phyloP scores from a whole-genome alignment of 2,329 filamentous ascomycete species.

The Myriosclerotinia curreyana region DNA sequence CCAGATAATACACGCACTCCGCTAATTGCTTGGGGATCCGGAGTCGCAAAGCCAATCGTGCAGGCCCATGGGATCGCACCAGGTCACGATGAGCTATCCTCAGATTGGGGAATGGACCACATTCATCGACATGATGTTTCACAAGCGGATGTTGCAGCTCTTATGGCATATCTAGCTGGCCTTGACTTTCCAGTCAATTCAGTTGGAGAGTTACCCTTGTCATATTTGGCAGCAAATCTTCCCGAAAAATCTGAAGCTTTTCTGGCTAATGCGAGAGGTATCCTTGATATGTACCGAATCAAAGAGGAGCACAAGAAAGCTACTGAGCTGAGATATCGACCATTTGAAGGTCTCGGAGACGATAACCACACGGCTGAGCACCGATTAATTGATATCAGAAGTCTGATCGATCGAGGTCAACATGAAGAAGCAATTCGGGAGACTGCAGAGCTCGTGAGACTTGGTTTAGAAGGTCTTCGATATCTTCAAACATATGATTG shows the following conservation, averaged over 20 bases:
- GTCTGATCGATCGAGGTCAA: constrained; percentile 61
- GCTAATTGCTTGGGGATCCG: constrained; percentile 88
- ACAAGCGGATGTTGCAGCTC: constrained; percentile 88
- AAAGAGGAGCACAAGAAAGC: constrained; percentile 83
- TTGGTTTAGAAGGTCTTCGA: constrained; percentile 76
- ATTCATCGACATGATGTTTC: constrained; percentile 85
- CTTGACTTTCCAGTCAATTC: constrained; percentile 93
- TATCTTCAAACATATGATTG: constrained; percentile 99
- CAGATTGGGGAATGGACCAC: constrained; percentile 80
- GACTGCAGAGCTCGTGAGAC: constrained; percentile 71
- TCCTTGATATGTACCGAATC: constrained; percentile 93
- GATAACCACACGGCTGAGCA: constrained; percentile 64
- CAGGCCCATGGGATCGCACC: constrained; percentile 56
- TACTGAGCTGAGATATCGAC: constrained; percentile 71
- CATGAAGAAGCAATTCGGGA: constrained; percentile 77
- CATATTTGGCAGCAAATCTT: constrained; percentile 70
- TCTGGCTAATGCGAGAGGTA: constrained; percentile 78
- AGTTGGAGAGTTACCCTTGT: constrained; percentile 84
- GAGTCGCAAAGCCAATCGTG: constrained; percentile 71
- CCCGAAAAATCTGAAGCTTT: constrained; percentile 80
- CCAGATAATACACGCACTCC: constrained; percentile 96
- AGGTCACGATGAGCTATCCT: constrained; percentile 88
- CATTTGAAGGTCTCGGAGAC: constrained; percentile 68
- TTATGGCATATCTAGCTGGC: constrained; percentile 92
- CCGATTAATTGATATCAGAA: constrained; percentile 64